A percentile compares a stretch with the other conserved stretches of the same genome.
phyloP scores from a whole-genome alignment of 305 asterid genomes.

The Stenogyne calaminthoides region DNA sequence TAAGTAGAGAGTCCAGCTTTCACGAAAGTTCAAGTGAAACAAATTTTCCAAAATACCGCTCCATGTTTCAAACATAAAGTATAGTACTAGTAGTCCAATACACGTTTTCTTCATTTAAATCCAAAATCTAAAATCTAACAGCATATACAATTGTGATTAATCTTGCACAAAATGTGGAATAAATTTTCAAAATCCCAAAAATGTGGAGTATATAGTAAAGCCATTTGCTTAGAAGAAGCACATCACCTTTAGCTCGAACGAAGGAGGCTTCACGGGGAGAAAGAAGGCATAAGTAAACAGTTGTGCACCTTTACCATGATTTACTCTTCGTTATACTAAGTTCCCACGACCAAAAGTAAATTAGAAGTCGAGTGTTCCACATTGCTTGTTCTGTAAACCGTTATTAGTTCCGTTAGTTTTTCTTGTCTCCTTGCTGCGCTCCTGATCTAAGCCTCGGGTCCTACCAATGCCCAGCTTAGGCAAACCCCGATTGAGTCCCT shows the following conservation, averaged over 20 bases:
- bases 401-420: conserved; percentile 45
- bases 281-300: too few relatives aligned
- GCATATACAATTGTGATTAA: background rate
- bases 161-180: background rate
- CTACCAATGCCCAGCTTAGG: conserved; percentile 90
- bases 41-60: background rate
- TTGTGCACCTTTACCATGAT: too few relatives aligned
- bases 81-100: background rate
- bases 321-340: background rate
- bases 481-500: conserved; percentile 88
- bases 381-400: conserved; percentile 69
- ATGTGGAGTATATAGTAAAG: background rate
- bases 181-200: background rate
- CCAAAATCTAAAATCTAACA: conserved; percentile 15
- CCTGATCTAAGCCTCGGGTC: conserved; percentile 48
- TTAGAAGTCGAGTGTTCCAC: conserved; percentile 79
- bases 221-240: background rate
- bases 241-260: background rate
- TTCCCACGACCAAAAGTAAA: conserved; percentile 8
- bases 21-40: background rate
- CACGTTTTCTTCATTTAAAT: background rate
- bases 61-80: background rate
- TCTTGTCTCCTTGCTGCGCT: conserved; percentile 37
- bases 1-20: background rate
- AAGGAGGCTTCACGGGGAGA: too few relatives aligned